Conservation (phyloP, 2,329 filamentous ascomycete species). For the Elsinoe arachidis region DNA sequence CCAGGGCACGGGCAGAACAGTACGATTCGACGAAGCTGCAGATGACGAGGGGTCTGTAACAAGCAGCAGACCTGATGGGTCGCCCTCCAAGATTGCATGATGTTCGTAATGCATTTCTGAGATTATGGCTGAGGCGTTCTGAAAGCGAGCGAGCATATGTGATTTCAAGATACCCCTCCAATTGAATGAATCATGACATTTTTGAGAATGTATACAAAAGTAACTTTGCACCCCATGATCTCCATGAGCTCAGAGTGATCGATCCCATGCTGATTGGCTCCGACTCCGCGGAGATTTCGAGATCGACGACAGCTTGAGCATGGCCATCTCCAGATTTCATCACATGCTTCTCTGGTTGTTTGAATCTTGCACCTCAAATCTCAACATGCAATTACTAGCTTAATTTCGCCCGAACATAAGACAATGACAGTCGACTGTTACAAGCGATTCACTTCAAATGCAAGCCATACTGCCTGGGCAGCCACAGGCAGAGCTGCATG, state of each 20-base stretch:
- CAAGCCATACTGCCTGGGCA: constrained; percentile 70
- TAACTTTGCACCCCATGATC: not conserved
- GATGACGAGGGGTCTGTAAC: not conserved
- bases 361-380: not conserved
- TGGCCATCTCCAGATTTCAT: constrained; percentile 5
- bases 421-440: not conserved
- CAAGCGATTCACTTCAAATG: constrained; percentile 40
- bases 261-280: not conserved
- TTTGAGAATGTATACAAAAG: not conserved
- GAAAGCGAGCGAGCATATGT: not conserved
- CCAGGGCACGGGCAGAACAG: constrained; percentile 1
- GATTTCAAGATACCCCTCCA: constrained; percentile 5
- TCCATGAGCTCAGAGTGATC: not conserved
- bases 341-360: not conserved
- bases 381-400: not conserved
- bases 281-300: not conserved
- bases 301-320: not conserved
- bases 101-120: not conserved
- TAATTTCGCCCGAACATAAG: not conserved
- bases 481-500: constrained; percentile 69
- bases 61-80: not conserved
- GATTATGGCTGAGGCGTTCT: not conserved
- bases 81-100: not conserved
- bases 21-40: not conserved
- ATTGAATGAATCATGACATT: constrained; percentile 3